Evolutionary conservation across 352 stramenopile genomes (phyloP).

Genomic region (Globisporangium alternatum): DNA sequence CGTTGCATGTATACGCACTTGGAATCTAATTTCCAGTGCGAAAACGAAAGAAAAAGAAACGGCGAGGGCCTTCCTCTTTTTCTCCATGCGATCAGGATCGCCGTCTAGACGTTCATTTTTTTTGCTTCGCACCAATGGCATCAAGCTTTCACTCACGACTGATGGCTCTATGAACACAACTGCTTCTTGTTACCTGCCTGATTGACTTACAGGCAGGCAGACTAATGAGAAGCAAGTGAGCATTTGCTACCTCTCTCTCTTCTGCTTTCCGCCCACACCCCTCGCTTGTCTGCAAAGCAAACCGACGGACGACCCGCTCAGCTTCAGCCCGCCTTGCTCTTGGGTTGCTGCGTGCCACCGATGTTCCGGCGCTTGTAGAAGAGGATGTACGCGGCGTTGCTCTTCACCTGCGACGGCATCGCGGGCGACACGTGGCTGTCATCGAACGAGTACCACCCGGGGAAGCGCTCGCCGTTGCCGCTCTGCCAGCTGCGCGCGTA

Average conservation of each 20-base stretch:
- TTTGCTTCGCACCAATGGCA: neutral
- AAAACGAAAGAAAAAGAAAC: too few relatives aligned
- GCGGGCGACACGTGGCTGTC: slow-evolving; percentile 70
- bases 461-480: slow-evolving; percentile 47
- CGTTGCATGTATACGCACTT: too few relatives aligned
- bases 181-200: neutral
- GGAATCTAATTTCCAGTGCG: too few relatives aligned
- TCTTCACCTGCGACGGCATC: slow-evolving; percentile 61
- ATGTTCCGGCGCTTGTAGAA: slow-evolving; percentile 83
- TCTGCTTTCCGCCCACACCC: neutral
- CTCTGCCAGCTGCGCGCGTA: slow-evolving; percentile 74
- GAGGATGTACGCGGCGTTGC: slow-evolving; percentile 84
- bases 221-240: neutral
- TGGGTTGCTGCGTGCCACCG: neutral
- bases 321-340: neutral
- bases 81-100: too few relatives aligned
- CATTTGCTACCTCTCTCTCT: neutral
- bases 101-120: too few relatives aligned
- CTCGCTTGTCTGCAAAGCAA: neutral
- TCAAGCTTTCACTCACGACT: neutral
- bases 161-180: slow-evolving; percentile 11
- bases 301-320: neutral
- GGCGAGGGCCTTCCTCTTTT: too few relatives aligned
- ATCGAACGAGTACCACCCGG: slow-evolving; percentile 84
- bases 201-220: neutral